These are phyloP conservation scores for Alternaria atra DNA, from an alignment of 2,329 filamentous ascomycete species.

Conservation along the genomic window DNA sequence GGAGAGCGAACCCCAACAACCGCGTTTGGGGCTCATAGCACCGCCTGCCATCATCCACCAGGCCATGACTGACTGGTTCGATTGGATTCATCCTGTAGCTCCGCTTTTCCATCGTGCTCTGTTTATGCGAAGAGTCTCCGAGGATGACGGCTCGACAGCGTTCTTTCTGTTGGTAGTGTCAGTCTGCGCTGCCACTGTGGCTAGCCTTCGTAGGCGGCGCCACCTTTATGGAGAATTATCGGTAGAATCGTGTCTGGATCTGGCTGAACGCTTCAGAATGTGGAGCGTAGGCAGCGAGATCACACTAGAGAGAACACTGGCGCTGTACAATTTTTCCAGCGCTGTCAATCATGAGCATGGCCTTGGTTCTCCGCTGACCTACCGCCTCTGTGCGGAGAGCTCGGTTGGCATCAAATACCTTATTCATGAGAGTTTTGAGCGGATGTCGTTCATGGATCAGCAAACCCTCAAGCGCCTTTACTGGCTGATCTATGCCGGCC, in stretches of 20 bases:
- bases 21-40: conserved; percentile 17
- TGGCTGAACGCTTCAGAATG: conserved; percentile 22
- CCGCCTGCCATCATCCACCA: conserved; percentile 15
- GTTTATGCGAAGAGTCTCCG: conserved; percentile 17
- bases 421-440: conserved; percentile 17
- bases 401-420: conserved; percentile 26
- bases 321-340: conserved; percentile 31
- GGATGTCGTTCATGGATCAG: conserved; percentile 22
- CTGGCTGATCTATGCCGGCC: conserved; percentile 30
- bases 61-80: conserved; percentile 31
- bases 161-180: conserved; percentile 17
- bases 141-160: neutral
- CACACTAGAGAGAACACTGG: neutral
- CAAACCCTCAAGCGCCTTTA: conserved; percentile 29
- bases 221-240: conserved; percentile 23
- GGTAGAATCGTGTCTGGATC: conserved; percentile 24
- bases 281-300: conserved; percentile 22
- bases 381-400: conserved; percentile 22
- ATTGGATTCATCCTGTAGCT: conserved; percentile 31
- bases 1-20: neutral
- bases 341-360: conserved; percentile 26
- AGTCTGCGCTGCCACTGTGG: conserved; percentile 28
- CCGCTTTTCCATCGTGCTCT: conserved; percentile 22
- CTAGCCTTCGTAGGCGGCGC: conserved; percentile 26
- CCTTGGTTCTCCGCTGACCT: conserved; percentile 20